Conservation (phyloP, 441 rosid species). For the Viola pubescens region DNA sequence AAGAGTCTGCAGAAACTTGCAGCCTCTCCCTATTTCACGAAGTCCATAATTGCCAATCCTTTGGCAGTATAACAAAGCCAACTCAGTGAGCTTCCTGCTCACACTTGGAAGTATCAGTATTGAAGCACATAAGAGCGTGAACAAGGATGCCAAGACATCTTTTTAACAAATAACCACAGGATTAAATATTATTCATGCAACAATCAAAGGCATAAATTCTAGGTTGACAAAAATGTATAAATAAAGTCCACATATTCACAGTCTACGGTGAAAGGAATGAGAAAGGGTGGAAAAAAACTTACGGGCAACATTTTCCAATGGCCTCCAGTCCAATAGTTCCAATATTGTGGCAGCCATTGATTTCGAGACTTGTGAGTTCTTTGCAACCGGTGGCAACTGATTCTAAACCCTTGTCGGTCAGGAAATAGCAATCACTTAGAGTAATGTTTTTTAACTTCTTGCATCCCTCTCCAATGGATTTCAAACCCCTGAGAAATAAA, state of each 20-base stretch:
- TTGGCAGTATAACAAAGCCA: conserved; percentile 77
- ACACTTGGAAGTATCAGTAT: conserved; percentile 15
- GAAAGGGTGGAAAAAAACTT: conserved; percentile 12
- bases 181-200: neutral
- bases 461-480: conserved; percentile 65
- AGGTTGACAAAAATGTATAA: neutral
- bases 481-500: conserved; percentile 62
- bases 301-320: conserved; percentile 75
- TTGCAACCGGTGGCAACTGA: conserved; percentile 69
- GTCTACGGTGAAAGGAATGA: neutral
- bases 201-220: neutral
- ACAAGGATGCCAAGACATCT: neutral
- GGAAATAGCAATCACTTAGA: conserved; percentile 66
- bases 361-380: conserved; percentile 71
- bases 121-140: neutral
- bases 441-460: conserved; percentile 65
- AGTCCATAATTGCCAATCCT: conserved; percentile 63
- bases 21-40: conserved; percentile 68
- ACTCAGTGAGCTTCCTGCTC: conserved; percentile 68
- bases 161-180: neutral
- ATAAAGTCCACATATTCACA: neutral
- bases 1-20: conserved; percentile 66
- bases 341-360: conserved; percentile 88
- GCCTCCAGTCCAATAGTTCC: conserved; percentile 76
- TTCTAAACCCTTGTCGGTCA: conserved; percentile 72